Base-by-base conservation (phyloP, 495 filamentous ascomycete species). In the Penicillium tannophilum region DNA sequence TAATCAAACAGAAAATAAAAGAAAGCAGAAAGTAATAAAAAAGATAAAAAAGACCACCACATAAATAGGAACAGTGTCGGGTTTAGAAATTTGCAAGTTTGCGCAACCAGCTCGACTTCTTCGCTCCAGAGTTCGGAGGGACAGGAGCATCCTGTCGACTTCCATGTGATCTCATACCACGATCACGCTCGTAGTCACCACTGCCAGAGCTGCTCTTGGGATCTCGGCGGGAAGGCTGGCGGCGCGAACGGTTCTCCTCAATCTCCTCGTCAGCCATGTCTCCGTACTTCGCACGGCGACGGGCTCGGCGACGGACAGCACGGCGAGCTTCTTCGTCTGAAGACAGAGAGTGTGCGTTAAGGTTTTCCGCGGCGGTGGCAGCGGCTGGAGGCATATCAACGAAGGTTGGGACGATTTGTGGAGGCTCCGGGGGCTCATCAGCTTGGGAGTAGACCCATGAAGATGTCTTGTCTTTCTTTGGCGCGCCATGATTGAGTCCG, bases 391-490 rank as follows among this genome's bases (percentile, higher is more conserved):
- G 78, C 44, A 74, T 70, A 48, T 87, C 84, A 26, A 86, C 58
- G 12, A 87, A 77, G 7, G 82, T 85, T 4, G 73, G 75, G 24
- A 83, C 76, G 19, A 84, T 64, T 19, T 77, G 82, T 7, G 84
- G 84, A n/a, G 83, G 83, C 54, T 82, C 82, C 3, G 84, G 82
- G 3, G 83, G 84, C 14, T 84, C 80, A 11, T 72, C 72, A 36
- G 77, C 73, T 66, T 85, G 78, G 1, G 78, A 80, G 58, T 86
- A 72, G 4, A 87, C 80, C 84, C 84, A 87, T 4, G 81, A 84
- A 2, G 82, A 78, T 46, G 82, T 86, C 65, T 87, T 85, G 52
- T 86, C 81, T 63, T 72, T 73, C 56, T 65, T 65, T 19, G 26
- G 33, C 17, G 52, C 54, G 35, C 68, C 68, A 35, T 42, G 54